Evolutionary conservation across 192 early-diverging fungal species (phyloP).

Genomic region (Diversispora epigaea): DNA sequence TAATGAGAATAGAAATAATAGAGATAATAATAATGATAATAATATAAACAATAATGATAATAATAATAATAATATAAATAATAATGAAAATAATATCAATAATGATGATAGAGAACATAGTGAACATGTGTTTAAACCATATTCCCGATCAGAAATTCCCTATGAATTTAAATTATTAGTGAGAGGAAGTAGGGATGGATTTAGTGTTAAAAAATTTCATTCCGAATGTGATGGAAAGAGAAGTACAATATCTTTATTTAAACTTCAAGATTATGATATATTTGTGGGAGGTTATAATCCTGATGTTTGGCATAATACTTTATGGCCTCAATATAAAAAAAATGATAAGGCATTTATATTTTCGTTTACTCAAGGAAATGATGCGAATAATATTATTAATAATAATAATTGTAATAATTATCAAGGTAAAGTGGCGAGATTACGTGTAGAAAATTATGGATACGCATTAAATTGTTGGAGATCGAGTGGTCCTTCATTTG

Average conservation of each 20-base stretch:
- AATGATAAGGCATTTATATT: not conserved
- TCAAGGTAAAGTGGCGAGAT: not conserved
- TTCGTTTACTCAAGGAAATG: not conserved
- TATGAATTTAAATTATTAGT: slow-evolving; percentile 25
- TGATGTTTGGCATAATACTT: not conserved
- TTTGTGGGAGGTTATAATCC: slow-evolving; percentile 29
- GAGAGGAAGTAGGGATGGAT: slow-evolving; percentile 25
- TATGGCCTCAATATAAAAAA: not conserved
- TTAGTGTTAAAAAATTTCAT: not conserved
- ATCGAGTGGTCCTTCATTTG: slow-evolving; percentile 20
- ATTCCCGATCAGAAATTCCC: not conserved
- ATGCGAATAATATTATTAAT: not conserved
- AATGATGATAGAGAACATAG: too few species aligned
- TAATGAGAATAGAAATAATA: too few species aligned
- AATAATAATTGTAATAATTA: too few species aligned
- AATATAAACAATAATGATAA: too few species aligned
- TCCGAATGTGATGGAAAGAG: not conserved
- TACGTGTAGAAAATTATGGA: not conserved
- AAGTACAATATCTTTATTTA: not conserved
- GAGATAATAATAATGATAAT: too few species aligned
- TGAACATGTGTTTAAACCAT: not conserved
- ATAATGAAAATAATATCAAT: too few species aligned
- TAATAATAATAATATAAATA: too few species aligned
- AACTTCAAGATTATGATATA: slow-evolving; percentile 1
- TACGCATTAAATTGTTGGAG: slow-evolving; percentile 16